Conservation (phyloP, 208 protist genomes). For the Leishmania braziliensis region DNA sequence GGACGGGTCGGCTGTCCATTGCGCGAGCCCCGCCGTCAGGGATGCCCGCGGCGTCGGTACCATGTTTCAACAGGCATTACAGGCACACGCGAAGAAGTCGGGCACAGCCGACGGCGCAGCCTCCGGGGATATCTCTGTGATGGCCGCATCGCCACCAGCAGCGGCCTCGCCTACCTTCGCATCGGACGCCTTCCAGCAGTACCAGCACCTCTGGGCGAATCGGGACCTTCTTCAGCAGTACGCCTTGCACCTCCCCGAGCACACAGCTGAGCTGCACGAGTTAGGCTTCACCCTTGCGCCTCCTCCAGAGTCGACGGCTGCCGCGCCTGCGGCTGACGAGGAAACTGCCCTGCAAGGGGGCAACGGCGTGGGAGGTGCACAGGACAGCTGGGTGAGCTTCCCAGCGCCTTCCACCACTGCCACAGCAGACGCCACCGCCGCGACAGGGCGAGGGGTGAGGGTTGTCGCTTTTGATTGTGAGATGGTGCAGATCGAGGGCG, state of each 20-base stretch:
- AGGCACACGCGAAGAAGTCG: conserved; percentile 5
- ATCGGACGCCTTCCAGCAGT: conserved; percentile 13
- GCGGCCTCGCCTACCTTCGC: neutral
- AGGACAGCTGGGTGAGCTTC: conserved; percentile 14
- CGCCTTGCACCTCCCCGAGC: conserved; percentile 52
- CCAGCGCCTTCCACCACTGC: neutral
- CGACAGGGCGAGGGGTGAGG: conserved; percentile 2
- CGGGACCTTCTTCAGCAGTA: conserved; percentile 36
- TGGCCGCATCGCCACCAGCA: neutral
- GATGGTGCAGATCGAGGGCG: conserved; percentile 77
- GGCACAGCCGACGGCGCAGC: neutral
- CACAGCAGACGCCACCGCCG: neutral
- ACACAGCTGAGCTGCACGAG: conserved; percentile 37
- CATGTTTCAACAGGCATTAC: conserved; percentile 24
- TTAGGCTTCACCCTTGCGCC: conserved; percentile 52
- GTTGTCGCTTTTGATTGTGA: conserved; percentile 92
- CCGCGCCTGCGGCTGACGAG: neutral
- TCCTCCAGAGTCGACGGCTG: conserved; percentile 6
- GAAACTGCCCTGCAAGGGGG: neutral
- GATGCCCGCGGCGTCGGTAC: conserved; percentile 21
- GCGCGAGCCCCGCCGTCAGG: conserved; percentile 1
- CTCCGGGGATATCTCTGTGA: neutral
- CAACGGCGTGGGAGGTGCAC: neutral
- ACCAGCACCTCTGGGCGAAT: conserved; percentile 48
- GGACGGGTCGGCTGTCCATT: conserved; percentile 4